Evolutionary conservation across 1,284 basidiomycete species (phyloP), one percentile per base, ranked within the genome.

Genomic region (Anthracocystis walkeri): DNA sequence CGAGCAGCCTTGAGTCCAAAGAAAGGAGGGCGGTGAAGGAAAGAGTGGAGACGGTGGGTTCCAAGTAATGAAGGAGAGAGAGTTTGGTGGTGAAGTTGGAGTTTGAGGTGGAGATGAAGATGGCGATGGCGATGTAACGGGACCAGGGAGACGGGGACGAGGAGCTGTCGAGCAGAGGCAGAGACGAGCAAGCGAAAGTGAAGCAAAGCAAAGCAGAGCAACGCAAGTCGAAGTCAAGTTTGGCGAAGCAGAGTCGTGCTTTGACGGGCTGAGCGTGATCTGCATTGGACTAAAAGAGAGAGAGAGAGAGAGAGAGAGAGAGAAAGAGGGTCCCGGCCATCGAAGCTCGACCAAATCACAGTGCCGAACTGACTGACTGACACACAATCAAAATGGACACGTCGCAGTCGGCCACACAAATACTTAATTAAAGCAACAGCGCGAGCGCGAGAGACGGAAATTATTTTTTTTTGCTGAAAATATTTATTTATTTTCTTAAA

Each of bases 301-400:
- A 8, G 29, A 29, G 29, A 29, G 29, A 29, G 29, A 8, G 29
- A 29, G 29, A 29, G 29, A 40, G 48, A 33, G 48, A 25, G 21
- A 49, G 7, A 44, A 25, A 27, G 62, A 60, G 58, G 64, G 64
- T 61, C 49, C 42, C 57, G 51, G 50, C 48, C 38, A 65, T 40
- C 64, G 54, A 58, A 45, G 49, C 27, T 53, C 35, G 49, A 49
- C 10, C 23, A 27, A 49, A 18, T n/a, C 48, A 27, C 25, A 33
- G 33, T 33, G 33, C 33, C 33, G 33, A 33, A 12, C 7, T 50
- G 44, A 25, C 27, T 38, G 27, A 42, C 41, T n/a, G 41, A 42
- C 18, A 12, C 41, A 42, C 8, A 21, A 42, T 18, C 16, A 42
- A 33, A 33, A 2, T 33, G 29, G 5, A 29, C 29, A 29, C 29